Evolutionary conservation across 805 yeast species (phyloP).

Genomic region (Suhomyces xylopsoci): DNA sequence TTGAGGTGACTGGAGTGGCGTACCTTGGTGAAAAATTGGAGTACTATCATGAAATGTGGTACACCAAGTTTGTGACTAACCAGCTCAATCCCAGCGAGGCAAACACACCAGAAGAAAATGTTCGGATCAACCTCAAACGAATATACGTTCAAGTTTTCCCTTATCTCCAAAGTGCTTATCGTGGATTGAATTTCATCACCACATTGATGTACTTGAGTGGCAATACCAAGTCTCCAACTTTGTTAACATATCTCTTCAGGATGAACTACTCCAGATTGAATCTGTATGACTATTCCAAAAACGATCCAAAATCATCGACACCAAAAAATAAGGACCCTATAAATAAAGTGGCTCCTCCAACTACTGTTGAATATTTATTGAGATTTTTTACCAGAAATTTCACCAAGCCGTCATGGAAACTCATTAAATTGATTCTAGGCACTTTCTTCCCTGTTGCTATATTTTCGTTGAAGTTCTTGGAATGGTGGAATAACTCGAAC

Average conservation of each 20-base stretch:
- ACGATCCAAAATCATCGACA: conserved; percentile 19
- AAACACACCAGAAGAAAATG: conserved; percentile 20
- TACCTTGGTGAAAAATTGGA: conserved; percentile 70
- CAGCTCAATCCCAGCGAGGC: conserved; percentile 28
- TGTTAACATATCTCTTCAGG: conserved; percentile 58
- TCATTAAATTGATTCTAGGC: conserved; percentile 35
- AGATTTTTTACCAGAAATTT: conserved; percentile 18
- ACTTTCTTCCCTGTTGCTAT: conserved; percentile 77
- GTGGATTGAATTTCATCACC: conserved; percentile 51
- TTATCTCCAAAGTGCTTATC: conserved; percentile 42
- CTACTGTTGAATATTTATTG: conserved; percentile 34
- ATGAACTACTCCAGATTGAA: conserved; percentile 65
- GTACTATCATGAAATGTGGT: conserved; percentile 56
- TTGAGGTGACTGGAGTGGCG: conserved; percentile 62
- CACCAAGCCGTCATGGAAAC: conserved; percentile 28
- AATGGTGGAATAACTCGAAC: conserved; percentile 89
- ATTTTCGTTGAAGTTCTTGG: conserved; percentile 76
- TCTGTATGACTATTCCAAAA: conserved; percentile 46
- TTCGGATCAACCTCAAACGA: conserved; percentile 27
- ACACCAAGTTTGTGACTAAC: conserved; percentile 56
- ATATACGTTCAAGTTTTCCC: conserved; percentile 65
- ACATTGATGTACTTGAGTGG: conserved; percentile 69
- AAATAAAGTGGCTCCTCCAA: conserved; percentile 40
- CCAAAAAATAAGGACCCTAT: conserved; percentile 8
- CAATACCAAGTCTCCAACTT: conserved; percentile 55